Evolutionary conservation across 306 rosid genomes (phyloP), one percentile per base, ranked within the genome.

Genomic region (cucumber (Cucumis sativus)): DNA sequence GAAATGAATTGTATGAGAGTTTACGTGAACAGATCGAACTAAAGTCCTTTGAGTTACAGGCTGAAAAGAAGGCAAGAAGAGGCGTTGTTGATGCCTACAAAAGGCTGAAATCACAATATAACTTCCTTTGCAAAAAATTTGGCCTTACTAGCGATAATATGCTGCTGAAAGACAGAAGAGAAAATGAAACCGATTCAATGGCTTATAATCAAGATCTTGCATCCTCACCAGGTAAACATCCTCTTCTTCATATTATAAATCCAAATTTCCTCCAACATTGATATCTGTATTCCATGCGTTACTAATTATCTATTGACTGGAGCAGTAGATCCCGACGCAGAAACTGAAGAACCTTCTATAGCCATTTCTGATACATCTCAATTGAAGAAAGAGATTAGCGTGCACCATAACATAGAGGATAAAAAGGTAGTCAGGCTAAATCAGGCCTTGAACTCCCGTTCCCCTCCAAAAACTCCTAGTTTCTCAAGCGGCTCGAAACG

Each of bases 21-120:
- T 54, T 82, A 3, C 54, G 60, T 33, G 83, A 85, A 72, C 72
- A 83, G 77, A 77, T 85, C 77, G 91, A 83, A 77, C 54, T 64
- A 40, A 28, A 83, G 62, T 37, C 68, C 28, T 51, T 72, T 30
- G 91, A 89, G 80, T 58, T 94, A 80, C 63, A 23, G 82, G 80
- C 37, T 17, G 96, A 90, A 84, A 90, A 60, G 82, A 77, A 75
- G 83, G 88, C 83, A 85, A 83, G 62, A 59, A 75, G 63, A 65
- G 78, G 72, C 3, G 51, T 77, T 6, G 64, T 68, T 67, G 93
- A 84, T 37, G 86, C 87, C 0, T 89, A 80, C 91, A 95, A 87
- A 82, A 89, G 81, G 58, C 88, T 92, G 41, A 92, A 89, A 80
- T 90, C 97, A 77, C 96, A 92, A 66, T 78, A 92, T 57, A 81